A percentile compares a stretch with the other conserved stretches of the same genome.
Evolutionary conservation across 1,284 basidiomycete genomes (phyloP).

Genomic region (Ustilago sp.): DNA sequence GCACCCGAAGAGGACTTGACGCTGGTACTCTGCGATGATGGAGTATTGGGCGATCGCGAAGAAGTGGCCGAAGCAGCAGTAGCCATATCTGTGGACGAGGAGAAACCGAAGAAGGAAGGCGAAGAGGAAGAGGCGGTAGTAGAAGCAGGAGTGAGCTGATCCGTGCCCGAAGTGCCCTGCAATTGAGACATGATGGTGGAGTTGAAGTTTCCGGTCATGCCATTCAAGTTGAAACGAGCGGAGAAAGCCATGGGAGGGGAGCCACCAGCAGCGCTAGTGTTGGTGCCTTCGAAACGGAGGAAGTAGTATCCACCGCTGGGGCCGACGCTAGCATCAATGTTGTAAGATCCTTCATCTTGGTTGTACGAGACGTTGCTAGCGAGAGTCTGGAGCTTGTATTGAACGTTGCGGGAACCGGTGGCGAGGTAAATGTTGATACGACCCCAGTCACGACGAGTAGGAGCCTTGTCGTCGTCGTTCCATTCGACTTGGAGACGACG

Average conservation of each 20-base stretch:
- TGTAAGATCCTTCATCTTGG: constrained; percentile 28
- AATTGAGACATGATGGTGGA: constrained; percentile 47
- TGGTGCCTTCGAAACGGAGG: constrained; percentile 61
- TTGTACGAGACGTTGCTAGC: constrained; percentile 39
- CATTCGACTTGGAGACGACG: constrained; percentile 49
- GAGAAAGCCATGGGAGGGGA: constrained; percentile 62
- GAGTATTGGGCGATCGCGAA: constrained; percentile 76
- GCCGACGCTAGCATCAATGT: constrained; percentile 48
- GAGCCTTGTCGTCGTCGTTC: constrained; percentile 59
- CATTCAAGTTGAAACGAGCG: constrained; percentile 56
- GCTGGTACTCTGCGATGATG: constrained; percentile 71
- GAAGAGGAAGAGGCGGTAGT: constrained; percentile 16
- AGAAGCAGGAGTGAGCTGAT: constrained; percentile 21
- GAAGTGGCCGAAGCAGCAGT: constrained; percentile 76
- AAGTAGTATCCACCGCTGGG: constrained; percentile 63
- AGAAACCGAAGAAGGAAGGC: constrained; percentile 18
- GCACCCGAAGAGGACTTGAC: constrained; percentile 30
- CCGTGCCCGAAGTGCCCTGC: constrained; percentile 28
- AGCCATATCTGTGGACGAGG: constrained; percentile 23
- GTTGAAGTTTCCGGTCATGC: constrained; percentile 61
- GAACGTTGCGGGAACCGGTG: constrained; percentile 56
- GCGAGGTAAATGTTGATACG: constrained; percentile 62
- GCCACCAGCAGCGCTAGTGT: constrained; percentile 31
- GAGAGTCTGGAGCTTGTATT: constrained; percentile 63
- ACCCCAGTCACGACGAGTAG: constrained; percentile 53